These are phyloP conservation scores for Porphyra umbilicalis DNA, from an alignment of 31 red algal genomes.

Conservation along the genomic window DNA sequence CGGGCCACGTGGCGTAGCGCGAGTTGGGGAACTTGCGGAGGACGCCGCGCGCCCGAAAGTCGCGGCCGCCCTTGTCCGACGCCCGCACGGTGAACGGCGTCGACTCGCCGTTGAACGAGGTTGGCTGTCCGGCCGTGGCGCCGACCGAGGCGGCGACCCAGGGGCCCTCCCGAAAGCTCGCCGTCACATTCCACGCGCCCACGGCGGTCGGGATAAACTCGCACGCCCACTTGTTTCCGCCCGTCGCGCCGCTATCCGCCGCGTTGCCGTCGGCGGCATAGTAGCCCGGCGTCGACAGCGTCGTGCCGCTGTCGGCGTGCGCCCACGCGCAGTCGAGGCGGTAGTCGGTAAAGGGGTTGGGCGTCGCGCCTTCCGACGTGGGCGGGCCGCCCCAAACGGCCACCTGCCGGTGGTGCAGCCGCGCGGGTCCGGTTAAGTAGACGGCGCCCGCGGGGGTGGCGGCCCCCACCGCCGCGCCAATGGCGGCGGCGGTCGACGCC, in stretches of 20 bases:
- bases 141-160: slow-evolving; percentile 15
- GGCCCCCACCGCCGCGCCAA: neutral
- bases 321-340: slow-evolving; percentile 38
- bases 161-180: slow-evolving; percentile 19
- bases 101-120: slow-evolving; percentile 20
- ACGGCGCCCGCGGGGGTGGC: neutral
- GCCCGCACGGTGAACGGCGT: slow-evolving; percentile 12
- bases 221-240: slow-evolving; percentile 27
- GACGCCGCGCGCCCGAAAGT: slow-evolving; percentile 32
- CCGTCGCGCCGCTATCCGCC: slow-evolving; percentile 17
- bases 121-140: slow-evolving; percentile 1
- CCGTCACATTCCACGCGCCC: slow-evolving; percentile 26
- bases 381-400: slow-evolving; percentile 14
- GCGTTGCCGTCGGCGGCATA: slow-evolving; percentile 61
- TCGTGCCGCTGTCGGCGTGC: slow-evolving; percentile 12
- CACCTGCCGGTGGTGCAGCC: neutral
- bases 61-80: neutral
- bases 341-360: slow-evolving; percentile 48
- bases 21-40: slow-evolving; percentile 30
- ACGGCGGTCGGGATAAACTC: slow-evolving; percentile 16
- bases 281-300: slow-evolving; percentile 25
- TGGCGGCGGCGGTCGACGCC: too few relatives aligned
- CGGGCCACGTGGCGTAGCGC: slow-evolving; percentile 22
- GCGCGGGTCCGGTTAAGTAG: neutral
- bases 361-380: slow-evolving; percentile 15